Percentiles rank a stretch among this genome's conserved stretches.
Conservation (phyloP, 176 grass and related monocot genomes). For the Thinopyrum elongatum region DNA sequence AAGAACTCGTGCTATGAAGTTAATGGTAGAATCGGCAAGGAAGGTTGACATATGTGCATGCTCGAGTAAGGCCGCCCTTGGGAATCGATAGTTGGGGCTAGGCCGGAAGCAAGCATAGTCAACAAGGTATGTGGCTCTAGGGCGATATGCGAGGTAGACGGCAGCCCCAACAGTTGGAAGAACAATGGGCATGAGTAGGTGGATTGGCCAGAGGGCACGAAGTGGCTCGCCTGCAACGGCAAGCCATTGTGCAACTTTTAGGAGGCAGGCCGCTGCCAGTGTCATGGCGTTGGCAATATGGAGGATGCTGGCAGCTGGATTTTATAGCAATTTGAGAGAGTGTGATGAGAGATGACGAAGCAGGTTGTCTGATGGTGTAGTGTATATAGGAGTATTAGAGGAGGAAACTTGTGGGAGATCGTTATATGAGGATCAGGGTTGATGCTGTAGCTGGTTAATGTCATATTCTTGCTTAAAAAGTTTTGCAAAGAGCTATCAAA, state of each 20-base stretch:
- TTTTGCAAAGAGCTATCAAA: too few species aligned
- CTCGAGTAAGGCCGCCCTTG: neutral
- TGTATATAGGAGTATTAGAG: too few species aligned
- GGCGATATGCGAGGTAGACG: neutral
- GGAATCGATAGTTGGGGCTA: neutral
- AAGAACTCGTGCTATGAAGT: neutral
- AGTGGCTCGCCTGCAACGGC: neutral
- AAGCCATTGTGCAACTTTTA: neutral
- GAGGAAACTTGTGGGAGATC: too few species aligned
- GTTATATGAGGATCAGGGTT: too few species aligned
- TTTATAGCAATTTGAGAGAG: neutral
- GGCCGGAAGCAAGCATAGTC: neutral
- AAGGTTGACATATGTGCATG: neutral
- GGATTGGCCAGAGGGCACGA: neutral
- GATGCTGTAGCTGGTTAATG: too few species aligned
- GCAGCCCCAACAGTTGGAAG: neutral
- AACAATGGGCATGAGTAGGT: neutral
- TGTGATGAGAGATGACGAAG: too few species aligned
- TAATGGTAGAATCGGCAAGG: neutral
- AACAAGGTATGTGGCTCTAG: neutral
- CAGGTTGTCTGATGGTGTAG: too few species aligned
- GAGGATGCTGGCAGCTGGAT: neutral
- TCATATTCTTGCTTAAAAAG: too few species aligned
- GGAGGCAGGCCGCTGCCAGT: neutral
- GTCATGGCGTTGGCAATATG: neutral